Evolutionary conservation across 2,329 filamentous ascomycete genomes (phyloP).

Genomic region (Fusarium euwallaceae): DNA sequence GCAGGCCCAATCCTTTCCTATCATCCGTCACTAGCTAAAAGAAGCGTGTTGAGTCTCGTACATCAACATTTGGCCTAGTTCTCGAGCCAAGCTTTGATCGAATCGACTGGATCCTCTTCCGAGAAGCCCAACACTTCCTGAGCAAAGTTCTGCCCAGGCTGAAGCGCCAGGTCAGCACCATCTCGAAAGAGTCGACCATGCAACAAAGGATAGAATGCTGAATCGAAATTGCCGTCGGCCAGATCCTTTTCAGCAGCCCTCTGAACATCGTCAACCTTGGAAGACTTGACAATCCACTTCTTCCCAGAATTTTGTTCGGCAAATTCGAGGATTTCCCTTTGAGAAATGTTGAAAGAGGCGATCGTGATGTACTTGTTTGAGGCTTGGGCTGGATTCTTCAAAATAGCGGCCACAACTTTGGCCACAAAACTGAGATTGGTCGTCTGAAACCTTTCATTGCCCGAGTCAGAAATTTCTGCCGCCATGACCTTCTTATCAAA

Average conservation of each 20-base stretch:
- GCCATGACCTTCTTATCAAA: slow-evolving; percentile 1
- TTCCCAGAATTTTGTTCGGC: not conserved
- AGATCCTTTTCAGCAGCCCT: slow-evolving; percentile 4
- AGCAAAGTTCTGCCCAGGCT: slow-evolving; percentile 1
- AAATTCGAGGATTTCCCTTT: slow-evolving; percentile 2
- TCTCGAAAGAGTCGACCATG: slow-evolving; percentile 6
- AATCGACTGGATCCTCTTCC: not conserved
- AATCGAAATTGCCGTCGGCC: not conserved
- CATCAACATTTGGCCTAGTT: not conserved
- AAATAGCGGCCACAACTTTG: not conserved
- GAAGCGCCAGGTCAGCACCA: slow-evolving; percentile 6
- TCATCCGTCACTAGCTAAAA: not conserved
- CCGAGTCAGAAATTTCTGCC: slow-evolving; percentile 8
- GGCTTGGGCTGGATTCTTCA: not conserved
- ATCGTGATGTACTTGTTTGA: slow-evolving; percentile 5
- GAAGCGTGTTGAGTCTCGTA: not conserved
- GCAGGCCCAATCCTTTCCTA: not conserved
- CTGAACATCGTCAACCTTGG: slow-evolving; percentile 3
- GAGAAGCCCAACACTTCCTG: not conserved
- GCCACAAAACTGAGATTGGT: slow-evolving; percentile 5
- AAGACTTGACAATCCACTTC: slow-evolving; percentile 6
- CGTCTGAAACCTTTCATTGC: slow-evolving; percentile 12
- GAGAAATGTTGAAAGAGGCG: slow-evolving; percentile 13
- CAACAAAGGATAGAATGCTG: slow-evolving; percentile 9
- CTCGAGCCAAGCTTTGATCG: slow-evolving; percentile 4